Percentiles rank a stretch among this genome's conserved stretches.
Evolutionary conservation across 306 rosid genomes (phyloP).

Genomic region (Datisca glomerata): DNA sequence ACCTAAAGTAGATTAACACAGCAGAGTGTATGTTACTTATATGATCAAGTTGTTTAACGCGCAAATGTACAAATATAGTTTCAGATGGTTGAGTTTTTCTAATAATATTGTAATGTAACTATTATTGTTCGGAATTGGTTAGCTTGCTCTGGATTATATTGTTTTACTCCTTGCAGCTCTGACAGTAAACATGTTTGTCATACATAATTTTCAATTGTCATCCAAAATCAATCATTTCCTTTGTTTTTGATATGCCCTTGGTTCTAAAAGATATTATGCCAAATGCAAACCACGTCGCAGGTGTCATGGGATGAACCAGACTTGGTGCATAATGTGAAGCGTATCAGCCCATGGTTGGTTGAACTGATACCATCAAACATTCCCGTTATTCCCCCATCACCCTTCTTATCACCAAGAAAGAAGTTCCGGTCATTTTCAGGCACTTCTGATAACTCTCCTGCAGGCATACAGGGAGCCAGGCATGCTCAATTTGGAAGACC

Average conservation of each 20-base stretch:
- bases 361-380: constrained; percentile 75
- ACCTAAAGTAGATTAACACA: too few relatives aligned
- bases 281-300: constrained; percentile 21
- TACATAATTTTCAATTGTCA: background rate
- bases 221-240: background rate
- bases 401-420: constrained; percentile 77
- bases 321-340: constrained; percentile 95
- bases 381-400: constrained; percentile 48
- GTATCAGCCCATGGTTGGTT: constrained; percentile 91
- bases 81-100: too few relatives aligned
- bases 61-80: too few relatives aligned
- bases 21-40: too few relatives aligned
- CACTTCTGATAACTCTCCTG: constrained; percentile 68
- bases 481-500: constrained; percentile 95
- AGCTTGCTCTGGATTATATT: too few relatives aligned
- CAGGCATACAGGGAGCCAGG: constrained; percentile 99
- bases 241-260: background rate
- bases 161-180: too few relatives aligned
- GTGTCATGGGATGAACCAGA: constrained; percentile 99
- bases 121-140: too few relatives aligned
- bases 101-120: too few relatives aligned
- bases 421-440: constrained; percentile 62
- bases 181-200: too few relatives aligned
- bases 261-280: background rate
- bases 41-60: too few relatives aligned